These are phyloP conservation scores for Fonsecaea pugnacius DNA, from an alignment of 2,329 filamentous ascomycete genomes.

Conservation along the genomic window DNA sequence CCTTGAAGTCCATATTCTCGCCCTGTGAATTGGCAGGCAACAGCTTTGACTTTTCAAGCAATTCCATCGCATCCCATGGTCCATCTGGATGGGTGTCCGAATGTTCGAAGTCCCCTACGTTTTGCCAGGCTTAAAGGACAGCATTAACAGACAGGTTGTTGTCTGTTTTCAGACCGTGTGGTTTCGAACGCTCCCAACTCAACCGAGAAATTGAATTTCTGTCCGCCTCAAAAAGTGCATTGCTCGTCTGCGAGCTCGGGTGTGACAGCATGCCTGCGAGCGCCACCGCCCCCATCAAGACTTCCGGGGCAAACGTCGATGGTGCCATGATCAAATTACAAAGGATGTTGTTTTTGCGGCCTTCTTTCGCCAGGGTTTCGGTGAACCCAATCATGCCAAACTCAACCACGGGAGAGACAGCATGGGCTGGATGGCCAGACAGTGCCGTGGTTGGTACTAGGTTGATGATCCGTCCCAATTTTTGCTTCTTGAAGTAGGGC, in stretches of 20 bases:
- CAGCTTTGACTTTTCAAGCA: not conserved
- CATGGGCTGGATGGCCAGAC: too few relatives aligned
- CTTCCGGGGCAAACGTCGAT: not conserved
- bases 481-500: too few relatives aligned
- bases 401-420: too few relatives aligned
- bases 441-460: too few relatives aligned
- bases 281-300: not conserved
- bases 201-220: not conserved
- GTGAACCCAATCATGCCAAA: not conserved
- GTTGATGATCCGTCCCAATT: too few relatives aligned
- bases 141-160: not conserved
- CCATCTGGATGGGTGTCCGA: not conserved
- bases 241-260: not conserved
- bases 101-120: not conserved
- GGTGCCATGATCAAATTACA: not conserved
- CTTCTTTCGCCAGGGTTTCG: not conserved
- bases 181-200: not conserved
- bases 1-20: constrained; percentile 62
- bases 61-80: not conserved
- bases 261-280: not conserved
- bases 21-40: not conserved
- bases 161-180: not conserved
- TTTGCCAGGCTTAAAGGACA: not conserved
- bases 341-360: not conserved
- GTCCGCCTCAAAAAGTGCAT: not conserved